Base-by-base conservation (phyloP, 371 early-diverging fungal species). In the Mortierella sp. region DNA sequence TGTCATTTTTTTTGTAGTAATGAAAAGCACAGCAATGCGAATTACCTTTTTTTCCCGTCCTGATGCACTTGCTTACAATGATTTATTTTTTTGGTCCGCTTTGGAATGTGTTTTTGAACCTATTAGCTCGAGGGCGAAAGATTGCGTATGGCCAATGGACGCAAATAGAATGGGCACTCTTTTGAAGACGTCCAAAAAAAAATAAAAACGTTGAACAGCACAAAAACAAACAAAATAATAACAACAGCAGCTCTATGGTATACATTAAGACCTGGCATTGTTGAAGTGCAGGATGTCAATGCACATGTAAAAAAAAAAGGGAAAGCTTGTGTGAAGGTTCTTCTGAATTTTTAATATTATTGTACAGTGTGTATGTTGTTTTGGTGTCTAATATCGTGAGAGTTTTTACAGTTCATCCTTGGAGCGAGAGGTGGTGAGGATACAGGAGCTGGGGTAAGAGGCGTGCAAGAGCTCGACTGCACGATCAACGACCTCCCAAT, bases 111-210 rank as follows among this genome's bases (percentile, higher is more conserved):
- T 26, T 14, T 31, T 63, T 16, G 42, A 19, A 19, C 28, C 28
- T 21, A 24, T 13, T 89, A 93, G 93, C 80, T 93, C 87, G 93
- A 93, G 78, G 91, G 91, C 1, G 93, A 92, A 81, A 85, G 91
- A 80, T 85, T 79, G 79, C 91, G 92, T 76, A 70, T 92, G 72
- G 88, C 84, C 45, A 88, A 80, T 70, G 79, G 82, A 54, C 86
- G 86, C 78, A 76, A 70, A 80, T 85, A 80, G 48, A 60, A 48
- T 50, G 42, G 54, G 28, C 45, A 38, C 58, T 60, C 47, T 13
- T 13, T 16, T 50, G 50, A 50, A 50, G 26, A 14, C 47, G 58
- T 44, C 47, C 63, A 72, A 80, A 81, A 72, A 58, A 72, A 58
- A 77, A 42, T 31, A 55, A 79, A 78, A 79, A 54, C 24, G 50